Percentiles rank a stretch among this genome's conserved stretches.
Evolutionary conservation across 176 grass and related monocot species (phyloP).

Genomic region (Bonia amplexicaulis): DNA sequence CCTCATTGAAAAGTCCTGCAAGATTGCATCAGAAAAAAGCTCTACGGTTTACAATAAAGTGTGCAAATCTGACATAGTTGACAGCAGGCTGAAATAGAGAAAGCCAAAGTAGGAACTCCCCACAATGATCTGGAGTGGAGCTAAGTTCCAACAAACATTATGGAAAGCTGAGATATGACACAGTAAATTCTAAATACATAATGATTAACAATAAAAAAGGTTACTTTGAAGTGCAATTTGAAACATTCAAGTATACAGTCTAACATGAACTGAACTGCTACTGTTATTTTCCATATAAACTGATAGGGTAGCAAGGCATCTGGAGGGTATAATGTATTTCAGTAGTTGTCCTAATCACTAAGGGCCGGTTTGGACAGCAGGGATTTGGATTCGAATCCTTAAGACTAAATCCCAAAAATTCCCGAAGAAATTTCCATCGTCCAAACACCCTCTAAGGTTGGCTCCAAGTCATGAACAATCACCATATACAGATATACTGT

Average conservation of each 20-base stretch:
- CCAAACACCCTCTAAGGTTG: neutral
- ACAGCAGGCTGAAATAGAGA: neutral
- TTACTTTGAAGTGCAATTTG: neutral
- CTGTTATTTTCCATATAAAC: slow-evolving; percentile 2
- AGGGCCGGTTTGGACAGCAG: neutral
- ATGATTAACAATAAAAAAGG: neutral
- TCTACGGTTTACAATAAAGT: slow-evolving; percentile 5
- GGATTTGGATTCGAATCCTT: neutral
- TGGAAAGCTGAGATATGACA: neutral
- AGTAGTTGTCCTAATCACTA: neutral
- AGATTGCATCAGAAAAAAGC: slow-evolving; percentile 21
- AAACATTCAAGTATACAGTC: neutral
- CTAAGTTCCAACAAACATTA: neutral
- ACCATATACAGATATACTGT: neutral
- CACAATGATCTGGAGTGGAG: neutral
- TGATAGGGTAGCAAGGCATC: neutral
- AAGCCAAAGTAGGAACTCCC: neutral
- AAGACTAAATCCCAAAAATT: neutral
- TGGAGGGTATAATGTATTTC: neutral
- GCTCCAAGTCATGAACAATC: neutral
- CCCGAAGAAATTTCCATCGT: neutral
- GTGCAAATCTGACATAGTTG: slow-evolving; percentile 7
- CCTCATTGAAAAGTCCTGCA: slow-evolving; percentile 93
- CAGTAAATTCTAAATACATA: slow-evolving; percentile 3
- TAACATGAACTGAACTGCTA: neutral